These are phyloP conservation scores for Puccinellia tenuiflora DNA, from an alignment of 176 grass and related monocot genomes.

Conservation along the genomic window DNA sequence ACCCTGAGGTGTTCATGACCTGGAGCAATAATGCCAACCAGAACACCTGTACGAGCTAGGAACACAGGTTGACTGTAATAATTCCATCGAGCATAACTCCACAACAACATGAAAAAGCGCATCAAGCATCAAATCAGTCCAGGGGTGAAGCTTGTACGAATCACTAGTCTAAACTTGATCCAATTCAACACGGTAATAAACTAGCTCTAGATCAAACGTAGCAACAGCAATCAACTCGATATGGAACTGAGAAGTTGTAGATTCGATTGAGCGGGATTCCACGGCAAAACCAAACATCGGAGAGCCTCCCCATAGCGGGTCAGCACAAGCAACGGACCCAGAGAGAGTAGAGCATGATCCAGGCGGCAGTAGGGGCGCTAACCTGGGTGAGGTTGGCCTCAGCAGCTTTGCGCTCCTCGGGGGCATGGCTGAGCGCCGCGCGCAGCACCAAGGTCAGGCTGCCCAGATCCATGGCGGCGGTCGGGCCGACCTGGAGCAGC, in stretches of 20 bases:
- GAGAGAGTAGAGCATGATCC: not conserved
- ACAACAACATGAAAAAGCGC: not conserved
- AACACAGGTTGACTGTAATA: not conserved
- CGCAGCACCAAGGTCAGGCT: constrained; percentile 68
- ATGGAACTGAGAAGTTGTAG: not conserved
- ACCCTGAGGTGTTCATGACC: constrained; percentile 8
- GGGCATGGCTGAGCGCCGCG: constrained; percentile 74
- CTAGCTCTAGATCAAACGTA: not conserved
- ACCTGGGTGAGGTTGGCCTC: constrained; percentile 87
- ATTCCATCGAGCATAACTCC: not conserved
- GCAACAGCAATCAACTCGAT: not conserved
- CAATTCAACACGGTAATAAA: not conserved
- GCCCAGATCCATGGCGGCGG: constrained; percentile 67
- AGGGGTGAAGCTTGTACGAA: not conserved
- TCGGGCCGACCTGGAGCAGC: not conserved
- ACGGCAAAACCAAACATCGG: not conserved
- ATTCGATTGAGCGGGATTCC: not conserved
- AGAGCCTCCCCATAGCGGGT: not conserved
- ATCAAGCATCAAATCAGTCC: not conserved
- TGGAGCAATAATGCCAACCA: constrained; percentile 21
- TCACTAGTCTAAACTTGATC: not conserved
- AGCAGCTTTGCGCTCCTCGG: constrained; percentile 76
- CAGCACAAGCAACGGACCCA: not conserved
- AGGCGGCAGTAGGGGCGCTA: not conserved
- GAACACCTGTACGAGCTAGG: not conserved